Percentiles rank a stretch among this genome's conserved stretches.
Conservation (phyloP, 768 basidiomycete genomes). For the Xerocomellus amylosporus region DNA sequence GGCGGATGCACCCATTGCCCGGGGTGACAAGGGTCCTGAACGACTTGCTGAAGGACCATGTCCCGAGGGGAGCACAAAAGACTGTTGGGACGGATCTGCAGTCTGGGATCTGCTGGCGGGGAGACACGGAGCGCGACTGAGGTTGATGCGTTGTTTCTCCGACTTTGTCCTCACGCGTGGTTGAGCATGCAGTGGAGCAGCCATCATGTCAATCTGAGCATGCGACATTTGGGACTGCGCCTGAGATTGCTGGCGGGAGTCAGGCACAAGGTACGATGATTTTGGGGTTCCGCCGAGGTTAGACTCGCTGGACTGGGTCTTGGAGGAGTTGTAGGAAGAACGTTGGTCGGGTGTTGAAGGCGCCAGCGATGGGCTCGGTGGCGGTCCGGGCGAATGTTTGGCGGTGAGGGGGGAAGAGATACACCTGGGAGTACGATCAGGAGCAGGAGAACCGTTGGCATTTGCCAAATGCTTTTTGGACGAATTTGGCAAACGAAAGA, state of each 20-base stretch:
- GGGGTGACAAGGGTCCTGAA: slow-evolving; percentile 59
- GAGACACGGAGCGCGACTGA: slow-evolving; percentile 46
- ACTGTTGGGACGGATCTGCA: slow-evolving; percentile 39
- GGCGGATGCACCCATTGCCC: slow-evolving; percentile 67
- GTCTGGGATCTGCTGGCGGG: slow-evolving; percentile 26
- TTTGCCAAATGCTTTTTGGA: slow-evolving; percentile 51
- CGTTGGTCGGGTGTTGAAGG: slow-evolving; percentile 62
- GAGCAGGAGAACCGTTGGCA: slow-evolving; percentile 39
- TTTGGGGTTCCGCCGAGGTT: slow-evolving; percentile 38
- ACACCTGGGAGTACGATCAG: slow-evolving; percentile 43
- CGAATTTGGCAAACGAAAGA: slow-evolving; percentile 69
- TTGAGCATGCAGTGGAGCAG: slow-evolving; percentile 24
- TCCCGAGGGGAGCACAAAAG: slow-evolving; percentile 33
- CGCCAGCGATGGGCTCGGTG: slow-evolving; percentile 49
- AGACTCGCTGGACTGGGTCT: slow-evolving; percentile 73
- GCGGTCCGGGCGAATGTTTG: slow-evolving; percentile 27
- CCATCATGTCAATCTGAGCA: slow-evolving; percentile 20
- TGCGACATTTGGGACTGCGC: slow-evolving; percentile 12
- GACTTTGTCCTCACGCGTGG: slow-evolving; percentile 42
- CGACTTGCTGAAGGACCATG: slow-evolving; percentile 35
- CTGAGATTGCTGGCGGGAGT: too few species aligned
- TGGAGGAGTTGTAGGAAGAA: slow-evolving; percentile 77
- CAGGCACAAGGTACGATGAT: slow-evolving; percentile 31
- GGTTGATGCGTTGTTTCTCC: slow-evolving; percentile 45
- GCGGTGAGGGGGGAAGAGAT: slow-evolving; percentile 27